Conservation (phyloP, 2,329 filamentous ascomycete species). For the Paramyrothecium roridum region DNA sequence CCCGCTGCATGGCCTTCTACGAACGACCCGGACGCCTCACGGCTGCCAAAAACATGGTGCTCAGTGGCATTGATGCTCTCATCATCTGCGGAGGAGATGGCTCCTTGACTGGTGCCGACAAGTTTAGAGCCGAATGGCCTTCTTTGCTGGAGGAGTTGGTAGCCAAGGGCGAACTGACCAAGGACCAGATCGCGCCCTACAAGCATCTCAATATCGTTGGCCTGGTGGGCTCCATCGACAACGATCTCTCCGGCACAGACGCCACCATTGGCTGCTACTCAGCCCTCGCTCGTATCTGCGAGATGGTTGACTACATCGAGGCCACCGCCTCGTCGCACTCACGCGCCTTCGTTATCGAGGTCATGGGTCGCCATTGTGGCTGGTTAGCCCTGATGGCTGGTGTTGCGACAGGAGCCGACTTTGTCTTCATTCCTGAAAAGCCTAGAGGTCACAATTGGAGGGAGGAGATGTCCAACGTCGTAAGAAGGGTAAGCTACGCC, state of each 20-base stretch:
- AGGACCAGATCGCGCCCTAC: constrained; percentile 72
- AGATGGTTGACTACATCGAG: constrained; percentile 95
- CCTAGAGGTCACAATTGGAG: constrained; percentile 86
- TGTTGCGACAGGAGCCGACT: constrained; percentile 92
- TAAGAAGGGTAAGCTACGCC: constrained; percentile 58
- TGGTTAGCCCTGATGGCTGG: constrained; percentile 97
- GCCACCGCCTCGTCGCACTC: constrained; percentile 93
- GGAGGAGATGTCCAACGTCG: constrained; percentile 78
- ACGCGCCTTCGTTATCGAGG: constrained; percentile 93
- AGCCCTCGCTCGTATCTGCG: constrained; percentile 86
- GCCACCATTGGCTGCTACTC: constrained; percentile 97
- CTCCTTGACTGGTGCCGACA: constrained; percentile 91
- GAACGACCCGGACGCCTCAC: constrained; percentile 78
- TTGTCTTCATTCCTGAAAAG: constrained; percentile 94
- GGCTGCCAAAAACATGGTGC: constrained; percentile 91
- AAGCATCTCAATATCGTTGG: constrained; percentile 92
- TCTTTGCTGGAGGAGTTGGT: constrained; percentile 84
- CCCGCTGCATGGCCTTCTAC: constrained; percentile 88
- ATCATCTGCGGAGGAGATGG: constrained; percentile 98
- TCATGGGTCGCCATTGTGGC: constrained; percentile 97
- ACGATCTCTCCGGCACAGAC: constrained; percentile 95
- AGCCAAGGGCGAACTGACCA: constrained; percentile 64
- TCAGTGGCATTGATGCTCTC: constrained; percentile 89
- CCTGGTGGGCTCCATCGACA: constrained; percentile 95
- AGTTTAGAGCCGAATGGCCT: constrained; percentile 90